Conservation (phyloP, 345 rosid species). For the Kandelia obovata region DNA sequence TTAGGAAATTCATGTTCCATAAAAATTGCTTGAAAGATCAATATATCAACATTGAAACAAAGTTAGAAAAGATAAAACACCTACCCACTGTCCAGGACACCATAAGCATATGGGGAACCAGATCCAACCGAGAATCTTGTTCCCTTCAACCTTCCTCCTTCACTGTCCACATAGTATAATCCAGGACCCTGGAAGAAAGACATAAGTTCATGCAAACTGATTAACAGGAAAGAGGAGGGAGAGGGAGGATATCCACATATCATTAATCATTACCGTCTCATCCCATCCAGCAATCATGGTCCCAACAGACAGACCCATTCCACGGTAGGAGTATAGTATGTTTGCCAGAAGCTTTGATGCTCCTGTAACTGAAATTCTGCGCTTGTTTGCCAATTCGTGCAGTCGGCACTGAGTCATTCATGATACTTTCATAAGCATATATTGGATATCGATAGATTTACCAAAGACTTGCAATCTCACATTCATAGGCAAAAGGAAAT, state of each 20-base stretch:
- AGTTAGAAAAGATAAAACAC: constrained; percentile 10
- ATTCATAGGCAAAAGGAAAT: neutral
- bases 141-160: constrained; percentile 98
- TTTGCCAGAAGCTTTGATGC: constrained; percentile 98
- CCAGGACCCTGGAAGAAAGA: constrained; percentile 78
- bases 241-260: neutral
- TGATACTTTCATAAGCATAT: constrained; percentile 12
- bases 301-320: constrained; percentile 98
- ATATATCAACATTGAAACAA: neutral
- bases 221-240: neutral
- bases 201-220: neutral
- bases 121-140: constrained; percentile 97
- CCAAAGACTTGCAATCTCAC: neutral
- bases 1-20: neutral
- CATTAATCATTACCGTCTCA: constrained; percentile 64
- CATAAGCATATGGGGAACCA: constrained; percentile 99
- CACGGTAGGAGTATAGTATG: constrained; percentile 92
- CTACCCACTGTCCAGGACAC: constrained; percentile 92
- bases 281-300: constrained; percentile 99
- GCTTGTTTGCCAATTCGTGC: constrained; percentile 96
- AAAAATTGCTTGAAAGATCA: neutral
- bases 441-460: constrained; percentile 16
- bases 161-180: constrained; percentile 93
- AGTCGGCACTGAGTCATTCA: constrained; percentile 69
- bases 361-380: constrained; percentile 95